Evolutionary conservation across 2,329 filamentous ascomycete genomes (phyloP), one percentile per base, ranked within the genome.

Genomic region (Calycina marina): DNA sequence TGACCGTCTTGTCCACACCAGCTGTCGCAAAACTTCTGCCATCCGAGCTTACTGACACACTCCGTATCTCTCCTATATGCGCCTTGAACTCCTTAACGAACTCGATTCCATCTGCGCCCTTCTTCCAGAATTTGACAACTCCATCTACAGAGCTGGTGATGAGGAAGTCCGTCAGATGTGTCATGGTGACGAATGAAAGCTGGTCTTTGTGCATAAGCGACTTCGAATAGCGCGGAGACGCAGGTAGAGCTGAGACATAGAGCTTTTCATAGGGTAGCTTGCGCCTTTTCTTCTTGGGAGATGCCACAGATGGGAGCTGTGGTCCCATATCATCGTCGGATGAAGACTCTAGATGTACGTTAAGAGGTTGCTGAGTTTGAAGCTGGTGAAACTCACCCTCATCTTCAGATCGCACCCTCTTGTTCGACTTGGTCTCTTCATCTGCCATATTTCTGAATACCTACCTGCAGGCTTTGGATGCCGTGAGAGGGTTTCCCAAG

Each of bases 81-180:
- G 90, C 86, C 51, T 77, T 78, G 61, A 93, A 98, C 59, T 98
- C 86, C 59, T 98, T 98, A 32, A 96, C 88, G 51, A 98, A 98
- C 59, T 98, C 92, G 37, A 98, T 81, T 1, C 83, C 83, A 18
- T 82, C 76, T 2, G 73, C 77, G 42, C 81, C 71, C 61, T 98
- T 98, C 62, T 98, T 98, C 90, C 90, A 98, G 56, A 98, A 98
- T 57, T 98, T 98, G 46, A 96, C 88, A 1, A 88, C 79, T n/a
- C 92, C 92, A 52, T 98, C 90, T 26, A 82, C 61, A 0, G 90
- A 96, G 39, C 81, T 83, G 1, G 90, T 98, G 40, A 98, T 90
- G 22, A 98, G 65, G 52, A 98, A 98, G 46, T 96, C 90, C 38
- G 88, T 94, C 38, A 78, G 63, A 1, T 86, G 86, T 1, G 92